These are phyloP conservation scores for Capronia coronata DNA, from an alignment of 2,329 filamentous ascomycete species.

Conservation along the genomic window DNA sequence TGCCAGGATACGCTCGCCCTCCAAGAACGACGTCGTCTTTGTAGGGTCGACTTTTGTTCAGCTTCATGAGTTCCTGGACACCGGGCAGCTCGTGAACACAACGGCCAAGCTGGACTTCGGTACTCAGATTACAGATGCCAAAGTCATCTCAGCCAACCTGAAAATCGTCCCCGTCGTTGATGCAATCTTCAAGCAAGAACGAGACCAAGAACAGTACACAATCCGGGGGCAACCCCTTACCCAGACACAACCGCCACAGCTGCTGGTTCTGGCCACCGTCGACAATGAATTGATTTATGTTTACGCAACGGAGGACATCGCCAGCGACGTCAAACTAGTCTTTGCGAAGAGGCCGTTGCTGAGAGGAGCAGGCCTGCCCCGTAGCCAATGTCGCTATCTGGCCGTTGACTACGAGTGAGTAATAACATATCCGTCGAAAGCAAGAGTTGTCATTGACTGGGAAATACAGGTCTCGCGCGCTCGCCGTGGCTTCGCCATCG, in stretches of 20 bases:
- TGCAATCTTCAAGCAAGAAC: slow-evolving; percentile 27
- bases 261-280: slow-evolving; percentile 70
- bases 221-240: slow-evolving; percentile 18
- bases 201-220: slow-evolving; percentile 24
- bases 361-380: slow-evolving; percentile 47
- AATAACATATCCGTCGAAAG: background rate
- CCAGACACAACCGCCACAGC: slow-evolving; percentile 62
- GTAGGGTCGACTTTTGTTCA: slow-evolving; percentile 77
- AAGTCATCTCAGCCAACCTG: slow-evolving; percentile 59
- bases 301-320: slow-evolving; percentile 49
- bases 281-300: slow-evolving; percentile 70
- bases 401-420: slow-evolving; percentile 69
- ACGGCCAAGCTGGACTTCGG: slow-evolving; percentile 72
- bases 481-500: slow-evolving; percentile 65
- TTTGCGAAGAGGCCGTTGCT: slow-evolving; percentile 55
- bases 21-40: slow-evolving; percentile 76
- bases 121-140: slow-evolving; percentile 69
- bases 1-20: slow-evolving; percentile 63
- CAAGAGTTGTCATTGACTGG: slow-evolving; percentile 7
- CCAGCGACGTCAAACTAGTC: slow-evolving; percentile 54
- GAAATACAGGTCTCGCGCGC: slow-evolving; percentile 43
- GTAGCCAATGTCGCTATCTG: slow-evolving; percentile 58
- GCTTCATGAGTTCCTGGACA: slow-evolving; percentile 63
- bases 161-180: slow-evolving; percentile 32
- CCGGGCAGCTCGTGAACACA: slow-evolving; percentile 66